A percentile compares a stretch with the other conserved stretches of the same genome.
Evolutionary conservation across 306 rosid genomes (phyloP).

Genomic region (Cucurbita maxima): DNA sequence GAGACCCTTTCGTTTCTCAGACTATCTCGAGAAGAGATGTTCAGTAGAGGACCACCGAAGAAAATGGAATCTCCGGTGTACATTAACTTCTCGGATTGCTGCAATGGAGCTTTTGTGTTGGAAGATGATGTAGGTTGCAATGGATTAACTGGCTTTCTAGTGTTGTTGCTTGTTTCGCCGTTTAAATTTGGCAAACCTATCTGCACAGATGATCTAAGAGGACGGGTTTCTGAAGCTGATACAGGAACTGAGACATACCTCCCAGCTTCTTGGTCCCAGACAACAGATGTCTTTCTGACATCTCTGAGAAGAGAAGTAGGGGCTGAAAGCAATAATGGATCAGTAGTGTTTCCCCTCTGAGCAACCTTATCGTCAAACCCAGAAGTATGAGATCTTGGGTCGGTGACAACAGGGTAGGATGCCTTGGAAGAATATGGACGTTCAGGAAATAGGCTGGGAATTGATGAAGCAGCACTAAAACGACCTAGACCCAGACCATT

Average conservation of each 20-base stretch:
- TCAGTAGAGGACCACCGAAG: constrained; percentile 80
- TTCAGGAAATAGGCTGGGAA: constrained; percentile 47
- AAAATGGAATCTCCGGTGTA: constrained; percentile 93
- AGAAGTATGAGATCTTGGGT: constrained; percentile 29
- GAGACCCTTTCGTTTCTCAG: constrained; percentile 37
- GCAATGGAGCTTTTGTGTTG: constrained; percentile 30
- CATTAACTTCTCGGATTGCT: constrained; percentile 53
- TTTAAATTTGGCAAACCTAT: constrained; percentile 34
- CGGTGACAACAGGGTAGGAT: constrained; percentile 30
- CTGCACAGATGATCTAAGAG: constrained; percentile 34
- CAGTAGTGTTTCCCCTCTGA: constrained; percentile 41
- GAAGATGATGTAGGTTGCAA: constrained; percentile 45
- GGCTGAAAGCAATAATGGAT: constrained; percentile 48
- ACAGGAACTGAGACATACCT: constrained; percentile 82
- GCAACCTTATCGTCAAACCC: constrained; percentile 56
- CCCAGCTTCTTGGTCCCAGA: constrained; percentile 99
- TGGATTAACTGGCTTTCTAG: constrained; percentile 34
- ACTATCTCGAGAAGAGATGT: constrained; percentile 52
- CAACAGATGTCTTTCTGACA: constrained; percentile 81
- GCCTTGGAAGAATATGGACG: constrained; percentile 45
- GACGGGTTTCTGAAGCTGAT: constrained; percentile 64
- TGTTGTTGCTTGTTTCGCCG: constrained; percentile 35
- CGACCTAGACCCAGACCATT: constrained; percentile 60
- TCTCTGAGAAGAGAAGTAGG: constrained; percentile 76
- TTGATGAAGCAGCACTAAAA: constrained; percentile 31